Evolutionary conservation across 2,329 filamentous ascomycete species (phyloP).

Genomic region (Fusarium pseudocircinatum): DNA sequence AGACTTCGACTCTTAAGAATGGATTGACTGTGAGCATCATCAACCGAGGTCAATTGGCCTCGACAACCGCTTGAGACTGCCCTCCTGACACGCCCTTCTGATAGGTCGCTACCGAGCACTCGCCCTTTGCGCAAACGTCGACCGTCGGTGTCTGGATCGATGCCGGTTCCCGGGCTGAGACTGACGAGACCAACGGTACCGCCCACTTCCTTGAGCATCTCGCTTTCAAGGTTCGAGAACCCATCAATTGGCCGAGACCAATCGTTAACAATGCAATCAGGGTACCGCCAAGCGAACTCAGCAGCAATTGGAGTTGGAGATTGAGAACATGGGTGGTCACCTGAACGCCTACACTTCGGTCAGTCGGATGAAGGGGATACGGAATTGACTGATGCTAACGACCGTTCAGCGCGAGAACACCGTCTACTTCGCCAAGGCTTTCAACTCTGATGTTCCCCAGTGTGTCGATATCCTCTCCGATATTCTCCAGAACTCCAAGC

Average conservation of each 20-base stretch:
- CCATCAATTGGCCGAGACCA: constrained; percentile 32
- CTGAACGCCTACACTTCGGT: constrained; percentile 99
- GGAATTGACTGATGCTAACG: constrained; percentile 39
- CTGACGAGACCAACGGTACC: constrained; percentile 97
- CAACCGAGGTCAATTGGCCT: constrained; percentile 52
- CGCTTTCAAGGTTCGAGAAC: constrained; percentile 88
- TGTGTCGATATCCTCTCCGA: constrained; percentile 98
- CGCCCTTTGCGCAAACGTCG: constrained; percentile 96
- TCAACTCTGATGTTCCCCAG: constrained; percentile 96
- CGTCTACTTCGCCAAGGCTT: constrained; percentile 99
- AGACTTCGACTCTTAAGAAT: constrained; percentile 96
- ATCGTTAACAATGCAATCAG: constrained; percentile 55
- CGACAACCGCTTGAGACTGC: constrained; percentile 23
- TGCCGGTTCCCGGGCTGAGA: constrained; percentile 97
- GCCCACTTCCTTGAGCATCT: constrained; percentile 99
- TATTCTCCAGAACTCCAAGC: constrained; percentile 99
- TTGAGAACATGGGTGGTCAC: constrained; percentile 99
- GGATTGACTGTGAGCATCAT: constrained; percentile 82
- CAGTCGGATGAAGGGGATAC: constrained; percentile 55
- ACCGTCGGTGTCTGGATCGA: constrained; percentile 99
- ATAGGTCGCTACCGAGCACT: constrained; percentile 97
- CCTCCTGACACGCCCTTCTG: constrained; percentile 38
- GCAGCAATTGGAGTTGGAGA: constrained; percentile 98
- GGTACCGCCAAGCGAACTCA: constrained; percentile 94
- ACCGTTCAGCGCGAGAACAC: constrained; percentile 88